A percentile compares a stretch with the other conserved stretches of the same genome.
These are phyloP conservation scores for Chrysoporthe puriensis DNA, from an alignment of 2,329 filamentous ascomycete genomes.

Conservation along the genomic window DNA sequence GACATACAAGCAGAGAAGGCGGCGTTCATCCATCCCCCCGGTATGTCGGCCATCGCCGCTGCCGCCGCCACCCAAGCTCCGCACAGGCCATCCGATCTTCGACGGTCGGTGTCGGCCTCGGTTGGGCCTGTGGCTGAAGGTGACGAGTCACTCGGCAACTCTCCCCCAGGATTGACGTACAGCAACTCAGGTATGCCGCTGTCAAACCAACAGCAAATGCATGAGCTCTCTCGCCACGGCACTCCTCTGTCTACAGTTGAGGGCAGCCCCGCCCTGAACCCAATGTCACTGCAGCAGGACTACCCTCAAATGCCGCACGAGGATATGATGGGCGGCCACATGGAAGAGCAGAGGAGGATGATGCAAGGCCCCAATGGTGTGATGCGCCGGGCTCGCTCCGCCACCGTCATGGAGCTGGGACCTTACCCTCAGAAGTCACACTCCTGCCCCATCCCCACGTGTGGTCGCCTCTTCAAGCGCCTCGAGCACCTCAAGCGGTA, in stretches of 20 bases:
- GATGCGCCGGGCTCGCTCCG: constrained; percentile 87
- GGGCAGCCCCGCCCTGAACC: constrained; percentile 76
- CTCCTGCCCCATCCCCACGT: constrained; percentile 98
- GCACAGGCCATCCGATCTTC: constrained; percentile 84
- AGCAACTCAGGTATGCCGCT: constrained; percentile 70
- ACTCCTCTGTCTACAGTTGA: constrained; percentile 88
- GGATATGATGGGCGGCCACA: constrained; percentile 62
- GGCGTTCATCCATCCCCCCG: constrained; percentile 91
- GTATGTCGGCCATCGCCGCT: constrained; percentile 70
- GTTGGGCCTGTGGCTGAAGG: constrained; percentile 80
- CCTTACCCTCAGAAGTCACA: constrained; percentile 98
- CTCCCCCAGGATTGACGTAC: constrained; percentile 75
- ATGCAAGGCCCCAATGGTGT: constrained; percentile 74
- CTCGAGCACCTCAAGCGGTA: constrained; percentile 99
- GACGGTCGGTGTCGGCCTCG: constrained; percentile 86
- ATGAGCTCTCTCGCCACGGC: constrained; percentile 84
- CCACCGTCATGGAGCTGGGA: constrained; percentile 93
- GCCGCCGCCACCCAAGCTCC: constrained; percentile 51
- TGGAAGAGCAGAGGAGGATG: constrained; percentile 67
- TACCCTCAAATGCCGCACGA: constrained; percentile 66
- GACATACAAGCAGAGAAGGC: constrained; percentile 95
- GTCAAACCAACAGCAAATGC: constrained; percentile 67
- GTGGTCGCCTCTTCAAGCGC: constrained; percentile 96
- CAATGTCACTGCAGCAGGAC: constrained; percentile 72
- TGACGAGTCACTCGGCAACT: constrained; percentile 78